These are phyloP conservation scores for Sanghuangporus weigelae DNA, from an alignment of 1,284 basidiomycete species.

Conservation along the genomic window DNA sequence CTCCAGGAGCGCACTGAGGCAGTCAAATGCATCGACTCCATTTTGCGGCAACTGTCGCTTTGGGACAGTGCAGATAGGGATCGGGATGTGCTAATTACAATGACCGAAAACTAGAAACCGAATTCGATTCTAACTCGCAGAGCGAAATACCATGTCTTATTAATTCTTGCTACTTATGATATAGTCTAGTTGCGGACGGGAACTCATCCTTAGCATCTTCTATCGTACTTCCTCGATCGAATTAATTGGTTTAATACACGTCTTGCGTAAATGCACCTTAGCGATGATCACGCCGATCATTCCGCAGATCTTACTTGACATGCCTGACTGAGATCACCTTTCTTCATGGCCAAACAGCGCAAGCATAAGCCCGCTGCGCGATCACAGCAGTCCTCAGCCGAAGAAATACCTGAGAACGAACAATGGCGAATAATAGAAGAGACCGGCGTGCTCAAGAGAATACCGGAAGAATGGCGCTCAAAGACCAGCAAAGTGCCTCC, in stretches of 20 bases:
- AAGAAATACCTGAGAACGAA: conserved; percentile 63
- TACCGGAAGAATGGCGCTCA: conserved; percentile 20
- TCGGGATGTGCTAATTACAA: neutral
- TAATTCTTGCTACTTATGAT: neutral
- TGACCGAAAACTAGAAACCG: neutral
- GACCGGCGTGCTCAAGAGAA: conserved; percentile 54
- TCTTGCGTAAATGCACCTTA: neutral
- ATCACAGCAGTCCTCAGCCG: neutral
- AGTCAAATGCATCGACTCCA: conserved; percentile 24
- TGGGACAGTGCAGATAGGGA: conserved; percentile 8
- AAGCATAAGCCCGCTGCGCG: conserved; percentile 9
- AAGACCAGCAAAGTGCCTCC: too few species aligned
- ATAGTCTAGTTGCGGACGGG: neutral
- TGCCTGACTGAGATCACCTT: neutral
- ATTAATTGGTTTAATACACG: neutral
- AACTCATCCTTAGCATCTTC: neutral
- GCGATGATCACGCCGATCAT: neutral
- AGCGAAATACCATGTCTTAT: neutral
- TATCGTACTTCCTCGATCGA: neutral
- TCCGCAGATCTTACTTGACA: neutral
- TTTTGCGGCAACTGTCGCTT: conserved; percentile 7
- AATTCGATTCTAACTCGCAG: neutral
- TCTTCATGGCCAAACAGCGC: conserved; percentile 11
- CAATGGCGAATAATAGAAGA: conserved; percentile 71
- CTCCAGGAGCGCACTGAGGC: conserved; percentile 35